Evolutionary conservation across 257 asterid species (phyloP), one percentile per base, ranked within the genome.

Genomic region (Rauvolfia tetraphylla): DNA sequence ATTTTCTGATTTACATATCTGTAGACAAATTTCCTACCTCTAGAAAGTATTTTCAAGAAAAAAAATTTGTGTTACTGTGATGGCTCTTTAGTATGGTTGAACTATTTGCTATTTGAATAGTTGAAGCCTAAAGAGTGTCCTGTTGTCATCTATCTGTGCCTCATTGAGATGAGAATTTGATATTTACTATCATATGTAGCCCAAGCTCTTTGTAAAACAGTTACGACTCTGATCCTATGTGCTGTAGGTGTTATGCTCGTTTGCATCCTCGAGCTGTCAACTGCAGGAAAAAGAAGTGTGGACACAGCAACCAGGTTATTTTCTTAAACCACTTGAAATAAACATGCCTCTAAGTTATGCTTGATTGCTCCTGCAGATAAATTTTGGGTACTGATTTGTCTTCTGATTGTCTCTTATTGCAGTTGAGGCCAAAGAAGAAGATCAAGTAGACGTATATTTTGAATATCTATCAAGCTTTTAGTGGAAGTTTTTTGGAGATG

Each of bases 271-370:
- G 93, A 38, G 98, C 97, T 36, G 98, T 91, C 51, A 93, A 93
- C 89, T 93, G 98, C 88, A 84, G 98, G 79, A 91, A 93, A 39
- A 93, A 93, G 91, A 93, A 93, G 87, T 91, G 98, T 79, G 97
- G 96, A 18, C 96, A 91, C 84, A 89, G 90, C 90, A 93, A 93
- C 83, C 96, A 91, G 93, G 94, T 92, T 18, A 29, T 33, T 44
- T 25, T 38, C 4, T 58, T 6, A 22, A 29, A 12, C 38, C 33
- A 39, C 9, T 20, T 27, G 42, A 18, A 1, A 20, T 8, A n/a
- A 31, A 14, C 54, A 2, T 25, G 11, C 44, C 29, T 2, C 2
- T 20, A 18, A 11, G 0, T 25, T 42, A 42, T 44, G 5, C 42
- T 22, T 4, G 2, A 13, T 20, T 3, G 10, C 59, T 58, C 34